phyloP scores from a whole-genome alignment of 106 monocot genomes.

The Cymbidium sinense region DNA sequence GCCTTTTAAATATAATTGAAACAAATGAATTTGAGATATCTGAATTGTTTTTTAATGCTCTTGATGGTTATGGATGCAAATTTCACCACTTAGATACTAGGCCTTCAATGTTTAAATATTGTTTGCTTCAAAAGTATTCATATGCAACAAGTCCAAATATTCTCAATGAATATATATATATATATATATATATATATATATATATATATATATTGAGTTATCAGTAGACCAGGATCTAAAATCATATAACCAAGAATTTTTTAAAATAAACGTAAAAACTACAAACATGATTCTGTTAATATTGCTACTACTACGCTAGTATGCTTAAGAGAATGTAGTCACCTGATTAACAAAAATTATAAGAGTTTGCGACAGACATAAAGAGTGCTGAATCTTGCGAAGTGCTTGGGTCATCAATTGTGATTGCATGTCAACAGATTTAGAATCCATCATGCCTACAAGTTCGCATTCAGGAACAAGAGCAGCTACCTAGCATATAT shows the following conservation, averaged over 20 bases:
- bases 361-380: conserved; percentile 55
- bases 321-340: neutral
- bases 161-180: neutral
- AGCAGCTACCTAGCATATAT: conserved; percentile 59
- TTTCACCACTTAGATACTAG: neutral
- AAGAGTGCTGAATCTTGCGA: conserved; percentile 71
- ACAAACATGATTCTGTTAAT: neutral
- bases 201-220: no score
- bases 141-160: neutral
- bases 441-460: conserved; percentile 24
- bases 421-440: conserved; percentile 40
- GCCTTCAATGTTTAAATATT: neutral
- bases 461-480: conserved; percentile 73
- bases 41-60: neutral
- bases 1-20: neutral
- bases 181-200: no score
- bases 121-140: neutral
- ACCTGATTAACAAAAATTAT: conserved; percentile 93
- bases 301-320: neutral
- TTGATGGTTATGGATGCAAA: neutral
- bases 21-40: neutral
- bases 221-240: neutral
- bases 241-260: neutral
- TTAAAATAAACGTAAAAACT: neutral
- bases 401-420: conserved; percentile 69